phyloP scores from a whole-genome alignment of 2,329 filamentous ascomycete species.

The Emmonsiellopsis sp. region DNA sequence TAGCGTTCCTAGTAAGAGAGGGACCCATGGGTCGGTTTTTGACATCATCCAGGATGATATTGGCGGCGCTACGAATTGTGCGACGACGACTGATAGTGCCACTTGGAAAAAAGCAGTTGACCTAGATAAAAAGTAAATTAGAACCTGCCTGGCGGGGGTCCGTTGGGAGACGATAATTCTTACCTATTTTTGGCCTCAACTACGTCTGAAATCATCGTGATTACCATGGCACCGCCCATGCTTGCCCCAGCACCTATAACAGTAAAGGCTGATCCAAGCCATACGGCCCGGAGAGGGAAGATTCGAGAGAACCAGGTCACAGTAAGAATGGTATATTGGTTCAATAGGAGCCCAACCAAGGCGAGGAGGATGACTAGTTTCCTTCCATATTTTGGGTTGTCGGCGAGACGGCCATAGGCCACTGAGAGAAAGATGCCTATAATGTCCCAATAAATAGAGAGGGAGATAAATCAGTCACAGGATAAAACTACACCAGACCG shows the following conservation, averaged over 20 bases:
- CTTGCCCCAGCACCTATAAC: conserved; percentile 41
- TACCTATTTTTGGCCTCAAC: conserved; percentile 37
- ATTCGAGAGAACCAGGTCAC: conserved; percentile 31
- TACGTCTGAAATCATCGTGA: conserved; percentile 46
- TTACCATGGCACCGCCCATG: conserved; percentile 38
- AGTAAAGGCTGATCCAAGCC: conserved; percentile 39
- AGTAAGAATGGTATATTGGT: conserved; percentile 22
- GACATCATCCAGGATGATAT: conserved; percentile 34
- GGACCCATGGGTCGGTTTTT: conserved; percentile 30
- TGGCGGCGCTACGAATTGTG: conserved; percentile 31
- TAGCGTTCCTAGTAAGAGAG: conserved; percentile 27
- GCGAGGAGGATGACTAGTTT: conserved; percentile 37
- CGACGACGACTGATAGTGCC: conserved; percentile 30
- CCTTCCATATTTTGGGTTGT: conserved; percentile 33
- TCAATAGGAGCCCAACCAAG: conserved; percentile 33
- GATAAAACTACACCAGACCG: not conserved
- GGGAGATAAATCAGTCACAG: not conserved
- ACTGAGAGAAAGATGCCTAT: conserved; percentile 39
- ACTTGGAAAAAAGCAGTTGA: conserved; percentile 34
- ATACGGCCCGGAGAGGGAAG: conserved; percentile 39
- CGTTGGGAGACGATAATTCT: conserved; percentile 7
- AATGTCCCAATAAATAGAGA: conserved; percentile 12
- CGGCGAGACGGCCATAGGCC: conserved; percentile 42
- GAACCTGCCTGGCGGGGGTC: not conserved
- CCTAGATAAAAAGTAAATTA: conserved; percentile 13